A percentile compares a stretch with the other conserved stretches of the same genome.
Conservation (phyloP, 1,139 yeast genomes). For the Trichomonascaceae sp. region DNA sequence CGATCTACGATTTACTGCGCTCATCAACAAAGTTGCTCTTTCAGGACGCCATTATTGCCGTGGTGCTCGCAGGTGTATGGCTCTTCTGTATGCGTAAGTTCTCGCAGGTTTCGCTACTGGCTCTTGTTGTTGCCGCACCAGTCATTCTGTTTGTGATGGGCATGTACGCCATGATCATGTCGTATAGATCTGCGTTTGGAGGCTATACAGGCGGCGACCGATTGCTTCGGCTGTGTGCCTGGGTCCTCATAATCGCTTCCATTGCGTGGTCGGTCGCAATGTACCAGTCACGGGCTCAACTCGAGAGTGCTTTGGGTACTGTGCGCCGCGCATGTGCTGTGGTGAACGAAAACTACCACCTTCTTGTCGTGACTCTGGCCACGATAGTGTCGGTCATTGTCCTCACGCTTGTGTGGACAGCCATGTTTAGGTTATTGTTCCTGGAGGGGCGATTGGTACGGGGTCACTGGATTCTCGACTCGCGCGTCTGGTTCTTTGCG, state of each 20-base stretch:
- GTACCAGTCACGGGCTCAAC: conserved; percentile 21
- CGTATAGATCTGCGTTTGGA: conserved; percentile 23
- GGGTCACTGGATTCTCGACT: conserved; percentile 22
- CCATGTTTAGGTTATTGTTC: conserved; percentile 26
- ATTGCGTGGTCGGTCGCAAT: conserved; percentile 23
- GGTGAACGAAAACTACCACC: conserved; percentile 21
- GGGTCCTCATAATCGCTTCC: conserved; percentile 23
- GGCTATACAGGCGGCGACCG: conserved; percentile 26
- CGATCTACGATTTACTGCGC: conserved; percentile 21
- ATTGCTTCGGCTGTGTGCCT: conserved; percentile 27
- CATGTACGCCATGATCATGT: conserved; percentile 23
- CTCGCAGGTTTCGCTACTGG: conserved; percentile 24
- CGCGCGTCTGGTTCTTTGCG: conserved; percentile 24
- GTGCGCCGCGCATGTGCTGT: conserved; percentile 26
- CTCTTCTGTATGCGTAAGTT: conserved; percentile 20
- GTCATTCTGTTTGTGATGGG: conserved; percentile 17
- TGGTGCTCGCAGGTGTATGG: conserved; percentile 24
- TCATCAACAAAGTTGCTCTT: conserved; percentile 20
- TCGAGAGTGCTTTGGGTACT: conserved; percentile 27
- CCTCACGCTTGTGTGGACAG: conserved; percentile 26
- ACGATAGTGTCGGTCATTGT: conserved; percentile 19
- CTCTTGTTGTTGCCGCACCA: conserved; percentile 26
- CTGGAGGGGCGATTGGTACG: conserved; percentile 22
- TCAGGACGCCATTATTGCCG: conserved; percentile 20
- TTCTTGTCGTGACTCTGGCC: conserved; percentile 20